Base-by-base conservation (phyloP, 2,329 filamentous ascomycete species). In the Paraphoma chrysanthemicola region DNA sequence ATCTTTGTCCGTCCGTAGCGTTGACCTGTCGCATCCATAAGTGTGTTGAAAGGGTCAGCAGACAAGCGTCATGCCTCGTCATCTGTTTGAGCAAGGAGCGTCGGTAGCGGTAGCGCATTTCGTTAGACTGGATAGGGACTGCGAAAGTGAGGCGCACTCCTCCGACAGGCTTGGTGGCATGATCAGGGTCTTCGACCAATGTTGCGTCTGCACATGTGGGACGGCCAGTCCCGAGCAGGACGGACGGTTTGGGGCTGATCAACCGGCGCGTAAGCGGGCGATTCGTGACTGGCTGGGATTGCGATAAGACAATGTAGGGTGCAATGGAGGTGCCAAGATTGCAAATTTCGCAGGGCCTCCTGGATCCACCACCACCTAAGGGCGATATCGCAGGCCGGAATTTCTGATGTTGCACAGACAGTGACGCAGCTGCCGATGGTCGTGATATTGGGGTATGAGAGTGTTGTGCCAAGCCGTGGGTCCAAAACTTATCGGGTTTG, bases 221-320 rank as follows among this genome's bases (percentile, higher is more conserved):
- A 62, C 72, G 71, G 73, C 72, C 72, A 71, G 70, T 75, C 72
- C 72, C 72, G 68, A 74, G 69, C 62, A 62, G 54, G 64, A 68
- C 56, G 61, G 66, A 63, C 56, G 62, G 57, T 66, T 63, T 68
- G 58, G 23, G 58, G 64, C 60, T 68, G 71, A 75, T 76, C 73
- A 74, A 67, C 72, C 66, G 73, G 72, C 71, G 72, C 71, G 69
- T 75, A 75, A 68, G 67, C 66, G 64, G 70, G 59, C 58, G 59
- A 62, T 64, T 61, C 65, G 58, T 23, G 56, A 61, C 47, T 57
- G 58, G 63, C 63, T 64, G 63, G 59, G 53, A 59, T 54, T 55
- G 57, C 61, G 66, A 72, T 68, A 71, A 69, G 67, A 63, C 64
- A 46, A 54, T 57, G 47, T 47, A 56, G 54, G 60, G 48, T 59